These are phyloP conservation scores for Colletotrichum theobromicola DNA, from an alignment of 2,329 filamentous ascomycete species.

Conservation along the genomic window DNA sequence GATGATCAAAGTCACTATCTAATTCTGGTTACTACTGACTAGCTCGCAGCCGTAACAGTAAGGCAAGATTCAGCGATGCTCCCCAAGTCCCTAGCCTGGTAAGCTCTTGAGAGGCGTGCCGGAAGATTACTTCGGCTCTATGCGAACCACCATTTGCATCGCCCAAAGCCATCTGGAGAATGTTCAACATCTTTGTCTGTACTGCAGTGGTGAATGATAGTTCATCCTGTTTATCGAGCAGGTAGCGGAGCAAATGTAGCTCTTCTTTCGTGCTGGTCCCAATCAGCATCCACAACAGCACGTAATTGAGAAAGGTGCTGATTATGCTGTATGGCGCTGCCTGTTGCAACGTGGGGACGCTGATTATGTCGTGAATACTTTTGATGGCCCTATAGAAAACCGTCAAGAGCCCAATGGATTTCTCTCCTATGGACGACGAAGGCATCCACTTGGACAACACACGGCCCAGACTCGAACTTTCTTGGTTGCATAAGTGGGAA, in stretches of 20 bases:
- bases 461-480: too few relatives aligned
- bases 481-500: background rate
- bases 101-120: background rate
- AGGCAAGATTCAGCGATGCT: background rate
- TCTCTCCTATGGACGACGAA: background rate
- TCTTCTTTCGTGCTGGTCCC: background rate
- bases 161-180: background rate
- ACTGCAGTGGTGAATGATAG: background rate
- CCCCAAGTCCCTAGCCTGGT: constrained; percentile 3
- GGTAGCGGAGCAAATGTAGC: background rate
- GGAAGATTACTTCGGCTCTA: background rate
- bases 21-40: background rate
- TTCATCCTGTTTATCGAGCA: background rate
- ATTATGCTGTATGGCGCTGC: background rate
- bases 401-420: background rate
- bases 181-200: background rate
- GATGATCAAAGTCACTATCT: background rate
- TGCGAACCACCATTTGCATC: too few relatives aligned
- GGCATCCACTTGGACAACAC: background rate
- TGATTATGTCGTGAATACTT: background rate
- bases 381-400: background rate
- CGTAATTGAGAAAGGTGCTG: background rate
- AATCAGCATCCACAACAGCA: background rate
- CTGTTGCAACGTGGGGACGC: background rate
- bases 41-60: background rate